Percentiles rank a stretch among this genome's conserved stretches.
Conservation (phyloP, 169 alveolate genomes). For the Eimeria mitis region DNA sequence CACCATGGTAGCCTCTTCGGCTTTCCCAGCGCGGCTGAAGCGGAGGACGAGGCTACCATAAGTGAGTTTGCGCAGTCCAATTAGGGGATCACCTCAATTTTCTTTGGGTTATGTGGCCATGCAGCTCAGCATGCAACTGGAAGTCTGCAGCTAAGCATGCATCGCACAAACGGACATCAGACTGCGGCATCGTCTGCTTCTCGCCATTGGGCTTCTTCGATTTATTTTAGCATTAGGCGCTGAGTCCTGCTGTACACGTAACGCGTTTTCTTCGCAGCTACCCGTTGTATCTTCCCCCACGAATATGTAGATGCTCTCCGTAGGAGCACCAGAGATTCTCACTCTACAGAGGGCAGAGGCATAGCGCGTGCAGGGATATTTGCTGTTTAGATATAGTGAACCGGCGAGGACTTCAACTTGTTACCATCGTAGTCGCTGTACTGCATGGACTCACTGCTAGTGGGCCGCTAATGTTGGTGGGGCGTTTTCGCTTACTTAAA, state of each 20-base stretch:
- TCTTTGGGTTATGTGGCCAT: neutral
- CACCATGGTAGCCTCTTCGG: slow-evolving; percentile 70
- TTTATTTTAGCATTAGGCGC: neutral
- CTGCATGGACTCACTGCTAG: neutral
- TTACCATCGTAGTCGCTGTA: neutral
- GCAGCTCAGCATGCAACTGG: neutral
- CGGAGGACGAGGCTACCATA: neutral
- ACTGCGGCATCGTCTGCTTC: neutral
- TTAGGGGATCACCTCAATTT: neutral
- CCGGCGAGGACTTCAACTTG: neutral
- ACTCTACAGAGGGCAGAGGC: neutral
- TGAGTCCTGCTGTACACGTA: neutral
- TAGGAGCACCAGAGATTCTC: neutral
- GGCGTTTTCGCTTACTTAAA: neutral
- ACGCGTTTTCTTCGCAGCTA: neutral
- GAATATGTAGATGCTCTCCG: neutral
- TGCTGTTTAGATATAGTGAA: neutral
- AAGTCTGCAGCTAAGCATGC: neutral
- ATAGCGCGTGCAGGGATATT: neutral
- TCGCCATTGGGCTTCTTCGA: neutral
- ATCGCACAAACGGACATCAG: neutral
- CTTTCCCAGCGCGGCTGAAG: slow-evolving; percentile 4
- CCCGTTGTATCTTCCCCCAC: too few relatives aligned
- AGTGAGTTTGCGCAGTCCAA: neutral
- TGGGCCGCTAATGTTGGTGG: neutral